Evolutionary conservation across 164 flowering plant species (phyloP), one percentile per base, ranked within the genome.

Genomic region (Chimonanthus praecox): DNA sequence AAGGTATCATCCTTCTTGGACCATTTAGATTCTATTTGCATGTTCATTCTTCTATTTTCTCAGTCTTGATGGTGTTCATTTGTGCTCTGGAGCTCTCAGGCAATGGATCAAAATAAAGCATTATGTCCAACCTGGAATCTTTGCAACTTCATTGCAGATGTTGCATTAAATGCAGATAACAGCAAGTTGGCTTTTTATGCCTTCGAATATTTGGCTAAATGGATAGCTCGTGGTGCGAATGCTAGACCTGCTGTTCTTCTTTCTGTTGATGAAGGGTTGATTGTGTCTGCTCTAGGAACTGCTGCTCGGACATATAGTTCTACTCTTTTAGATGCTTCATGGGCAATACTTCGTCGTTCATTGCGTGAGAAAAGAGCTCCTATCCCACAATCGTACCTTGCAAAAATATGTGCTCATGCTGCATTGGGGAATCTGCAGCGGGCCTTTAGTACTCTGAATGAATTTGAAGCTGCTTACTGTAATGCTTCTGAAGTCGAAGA

Each of bases 51-150:
- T 73, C 49, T 67, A 72, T 7, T 48, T 64, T 51, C 33, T 45
- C 46, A 47, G 4, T 13, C 11, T 75, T 7, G 4, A 33, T 49
- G 4, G 33, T 10, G 8, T 69, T 61, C 21, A n/a, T 63, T 63
- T 18, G 44, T 66, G 47, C 11, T 9, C n/a, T 66, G 47, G 44
- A 48, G 9, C 68, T 44, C n/a, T 72, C 87, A 96, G 99, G 79
- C 82, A 78, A 88, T 80, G 83, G 97, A 87, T 73, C 96, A 89
- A 81, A 95, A 93, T 83, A 96, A 92, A 84, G 87, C 92, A 62
- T 84, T 93, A 45, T 85, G 88, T 74, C 98, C 98, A 15, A 63
- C 76, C 47, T 96, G 99, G 98, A 71, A 71, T 50, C 3, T 84
- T 64, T 88, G 97, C 83, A 85, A 80, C 72, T 50, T 58, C 70